Conservation (phyloP, 2,329 filamentous ascomycete species). For the Macrophomina pseudophaseolina region DNA sequence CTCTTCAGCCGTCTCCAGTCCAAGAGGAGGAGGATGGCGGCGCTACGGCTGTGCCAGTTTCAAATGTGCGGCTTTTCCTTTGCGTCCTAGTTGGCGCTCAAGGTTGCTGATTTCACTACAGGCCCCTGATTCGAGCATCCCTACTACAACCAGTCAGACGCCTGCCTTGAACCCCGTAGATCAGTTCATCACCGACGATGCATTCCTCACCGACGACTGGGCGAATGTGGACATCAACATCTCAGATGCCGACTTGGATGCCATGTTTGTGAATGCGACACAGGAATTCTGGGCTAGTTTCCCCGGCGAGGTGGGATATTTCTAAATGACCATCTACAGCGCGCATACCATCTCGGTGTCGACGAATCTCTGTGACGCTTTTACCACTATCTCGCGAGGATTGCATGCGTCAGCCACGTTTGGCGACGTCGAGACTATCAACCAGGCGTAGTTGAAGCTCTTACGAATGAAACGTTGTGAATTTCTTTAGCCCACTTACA, state of each 20-base stretch:
- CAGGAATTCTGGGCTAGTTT: conserved; percentile 48
- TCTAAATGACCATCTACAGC: neutral
- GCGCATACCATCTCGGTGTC: neutral
- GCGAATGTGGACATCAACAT: conserved; percentile 43
- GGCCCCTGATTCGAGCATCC: neutral
- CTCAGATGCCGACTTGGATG: conserved; percentile 42
- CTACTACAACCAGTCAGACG: neutral
- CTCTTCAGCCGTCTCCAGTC: conserved; percentile 46
- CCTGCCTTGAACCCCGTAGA: neutral
- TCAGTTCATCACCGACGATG: conserved; percentile 3
- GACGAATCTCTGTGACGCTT: neutral
- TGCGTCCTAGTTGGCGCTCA: neutral
- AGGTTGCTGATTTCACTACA: neutral
- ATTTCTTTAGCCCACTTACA: too few species aligned
- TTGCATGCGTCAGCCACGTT: too few species aligned
- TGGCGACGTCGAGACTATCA: too few species aligned
- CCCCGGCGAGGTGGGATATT: conserved; percentile 43
- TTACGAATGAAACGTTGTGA: too few species aligned
- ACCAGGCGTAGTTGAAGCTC: too few species aligned
- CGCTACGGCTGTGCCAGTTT: neutral
- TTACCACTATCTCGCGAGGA: too few species aligned
- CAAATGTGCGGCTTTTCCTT: neutral
- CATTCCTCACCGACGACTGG: conserved; percentile 38
- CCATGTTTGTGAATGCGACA: conserved; percentile 45
- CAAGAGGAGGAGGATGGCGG: conserved; percentile 38